Evolutionary conservation across 306 rosid genomes (phyloP).

Genomic region (Ziziphus jujuba): DNA sequence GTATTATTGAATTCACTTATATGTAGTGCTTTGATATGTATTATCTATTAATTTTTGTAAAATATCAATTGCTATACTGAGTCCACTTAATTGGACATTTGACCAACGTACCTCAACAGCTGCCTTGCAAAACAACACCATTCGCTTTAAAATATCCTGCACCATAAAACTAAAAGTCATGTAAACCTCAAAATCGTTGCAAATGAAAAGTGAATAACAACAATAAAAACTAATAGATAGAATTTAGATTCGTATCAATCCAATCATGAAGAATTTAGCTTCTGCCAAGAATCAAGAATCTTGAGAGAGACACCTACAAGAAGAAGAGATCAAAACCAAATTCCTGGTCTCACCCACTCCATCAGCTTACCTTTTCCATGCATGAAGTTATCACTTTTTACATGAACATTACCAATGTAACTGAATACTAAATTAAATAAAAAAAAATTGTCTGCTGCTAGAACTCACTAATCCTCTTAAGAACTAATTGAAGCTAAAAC

Average conservation of each 20-base stretch:
- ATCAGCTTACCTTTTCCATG: not conserved
- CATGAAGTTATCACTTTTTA: not conserved
- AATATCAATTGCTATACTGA: not conserved
- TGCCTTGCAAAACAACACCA: conserved; percentile 90
- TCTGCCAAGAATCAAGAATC: not conserved
- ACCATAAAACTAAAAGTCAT: conserved; percentile 36
- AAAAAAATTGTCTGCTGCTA: not conserved
- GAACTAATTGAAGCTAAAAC: conserved; percentile 22
- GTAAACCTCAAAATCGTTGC: conserved; percentile 22
- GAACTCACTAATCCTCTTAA: not conserved
- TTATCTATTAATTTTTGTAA: not conserved
- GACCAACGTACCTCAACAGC: conserved; percentile 74
- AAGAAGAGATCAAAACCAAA: not conserved
- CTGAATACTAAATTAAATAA: not conserved
- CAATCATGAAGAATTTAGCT: not conserved
- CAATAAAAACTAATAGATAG: conserved; percentile 3
- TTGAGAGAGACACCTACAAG: not conserved
- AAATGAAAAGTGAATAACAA: conserved; percentile 26
- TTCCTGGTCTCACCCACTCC: not conserved
- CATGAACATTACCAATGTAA: not conserved
- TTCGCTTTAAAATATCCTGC: conserved; percentile 91
- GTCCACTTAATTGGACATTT: conserved; percentile 1
- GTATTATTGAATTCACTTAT: not conserved
- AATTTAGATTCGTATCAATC: not conserved
- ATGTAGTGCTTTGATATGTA: not conserved